Percentiles rank a stretch among this genome's conserved stretches.
Conservation (phyloP, 164 flowering plant species). For the Nymphaea colorata region DNA sequence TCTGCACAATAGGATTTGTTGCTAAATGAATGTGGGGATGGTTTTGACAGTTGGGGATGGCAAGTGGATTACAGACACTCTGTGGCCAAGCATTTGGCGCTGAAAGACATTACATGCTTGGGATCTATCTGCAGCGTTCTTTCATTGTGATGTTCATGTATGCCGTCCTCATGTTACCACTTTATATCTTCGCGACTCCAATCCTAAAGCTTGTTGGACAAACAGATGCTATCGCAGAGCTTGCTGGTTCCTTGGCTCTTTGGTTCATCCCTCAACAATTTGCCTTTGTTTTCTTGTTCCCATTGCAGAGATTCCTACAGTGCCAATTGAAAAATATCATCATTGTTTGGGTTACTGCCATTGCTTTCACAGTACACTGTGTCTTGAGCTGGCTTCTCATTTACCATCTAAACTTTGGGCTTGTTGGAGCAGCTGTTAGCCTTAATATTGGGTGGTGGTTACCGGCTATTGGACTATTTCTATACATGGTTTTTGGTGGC, state of each 20-base stretch:
- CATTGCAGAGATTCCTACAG: slow-evolving; percentile 32
- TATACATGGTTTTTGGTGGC: slow-evolving; percentile 18
- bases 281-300: slow-evolving; percentile 20
- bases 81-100: slow-evolving; percentile 56
- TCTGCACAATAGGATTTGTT: too few relatives aligned
- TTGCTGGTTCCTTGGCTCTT: slow-evolving; percentile 24
- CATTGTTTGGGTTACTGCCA: slow-evolving; percentile 20
- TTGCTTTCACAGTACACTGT: slow-evolving; percentile 13
- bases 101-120: slow-evolving; percentile 32
- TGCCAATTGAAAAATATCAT: slow-evolving; percentile 22
- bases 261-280: slow-evolving; percentile 30
- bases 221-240: slow-evolving; percentile 23
- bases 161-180: slow-evolving; percentile 24
- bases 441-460: slow-evolving; percentile 30
- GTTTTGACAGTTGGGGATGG: slow-evolving; percentile 40
- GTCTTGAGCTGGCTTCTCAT: slow-evolving; percentile 25
- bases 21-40: too few relatives aligned
- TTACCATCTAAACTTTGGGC: slow-evolving; percentile 12
- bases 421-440: slow-evolving; percentile 19
- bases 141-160: slow-evolving; percentile 29
- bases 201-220: slow-evolving; percentile 29
- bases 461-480: slow-evolving; percentile 12
- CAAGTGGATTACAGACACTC: slow-evolving; percentile 42
- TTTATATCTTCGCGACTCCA: slow-evolving; percentile 34
- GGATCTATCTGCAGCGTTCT: slow-evolving; percentile 40